A percentile compares a stretch with the other conserved stretches of the same genome.
Conservation (phyloP, 148 eudicot genomes). For the Agrostemma githago region DNA sequence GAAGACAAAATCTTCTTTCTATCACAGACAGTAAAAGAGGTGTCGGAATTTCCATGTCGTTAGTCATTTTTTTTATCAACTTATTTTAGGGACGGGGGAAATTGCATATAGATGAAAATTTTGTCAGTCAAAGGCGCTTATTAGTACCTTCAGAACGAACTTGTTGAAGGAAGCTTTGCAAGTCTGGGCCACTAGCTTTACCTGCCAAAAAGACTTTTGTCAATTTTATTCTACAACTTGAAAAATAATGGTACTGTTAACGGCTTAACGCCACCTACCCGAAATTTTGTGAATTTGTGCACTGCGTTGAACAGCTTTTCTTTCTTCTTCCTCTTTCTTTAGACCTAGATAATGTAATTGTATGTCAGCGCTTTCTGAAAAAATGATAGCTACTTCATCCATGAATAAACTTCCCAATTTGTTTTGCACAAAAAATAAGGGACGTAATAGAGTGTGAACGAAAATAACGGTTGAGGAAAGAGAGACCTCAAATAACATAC, state of each 20-base stretch:
- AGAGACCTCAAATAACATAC: not conserved
- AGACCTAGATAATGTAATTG: slow-evolving; percentile 41
- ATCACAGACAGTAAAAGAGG: not conserved
- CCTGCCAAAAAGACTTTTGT: slow-evolving; percentile 31
- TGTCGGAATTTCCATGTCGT: not conserved
- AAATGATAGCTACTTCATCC: not conserved
- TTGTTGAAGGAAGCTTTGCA: slow-evolving; percentile 77
- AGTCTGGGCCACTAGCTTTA: slow-evolving; percentile 75
- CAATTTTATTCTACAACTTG: slow-evolving; percentile 12
- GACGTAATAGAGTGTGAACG: not conserved
- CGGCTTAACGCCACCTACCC: slow-evolving; percentile 36
- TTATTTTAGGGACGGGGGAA: not conserved
- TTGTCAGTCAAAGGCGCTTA: not conserved
- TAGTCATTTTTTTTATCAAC: not conserved
- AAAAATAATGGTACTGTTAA: slow-evolving; percentile 11
- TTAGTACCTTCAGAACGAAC: slow-evolving; percentile 63
- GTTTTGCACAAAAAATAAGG: not conserved
- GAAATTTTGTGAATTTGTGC: slow-evolving; percentile 26
- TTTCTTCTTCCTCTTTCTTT: slow-evolving; percentile 91
- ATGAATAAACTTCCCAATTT: not conserved
- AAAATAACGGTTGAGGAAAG: too few relatives aligned
- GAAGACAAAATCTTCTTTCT: not conserved
- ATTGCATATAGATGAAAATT: not conserved
- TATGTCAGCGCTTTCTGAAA: not conserved
- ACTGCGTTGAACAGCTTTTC: slow-evolving; percentile 44